These are phyloP conservation scores for Corynespora cassiicola DNA, from an alignment of 2,329 filamentous ascomycete genomes.

Conservation along the genomic window DNA sequence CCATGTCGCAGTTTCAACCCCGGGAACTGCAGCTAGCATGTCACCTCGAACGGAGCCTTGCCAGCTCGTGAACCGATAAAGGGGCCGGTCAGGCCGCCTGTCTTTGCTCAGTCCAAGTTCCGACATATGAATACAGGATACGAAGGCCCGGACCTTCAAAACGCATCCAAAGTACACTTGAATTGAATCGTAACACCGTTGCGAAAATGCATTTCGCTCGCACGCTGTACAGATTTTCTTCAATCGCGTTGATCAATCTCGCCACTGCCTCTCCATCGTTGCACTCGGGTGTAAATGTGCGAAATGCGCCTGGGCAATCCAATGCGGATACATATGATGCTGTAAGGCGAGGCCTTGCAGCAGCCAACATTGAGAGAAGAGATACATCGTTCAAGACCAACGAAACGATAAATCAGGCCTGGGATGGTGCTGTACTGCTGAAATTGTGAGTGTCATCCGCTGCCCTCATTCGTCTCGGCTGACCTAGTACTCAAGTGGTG, in stretches of 20 bases:
- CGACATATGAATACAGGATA: slow-evolving; percentile 1
- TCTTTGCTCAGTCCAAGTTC: background rate
- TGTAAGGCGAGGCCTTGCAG: slow-evolving; percentile 18
- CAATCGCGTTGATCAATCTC: slow-evolving; percentile 11
- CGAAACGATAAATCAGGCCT: slow-evolving; percentile 47
- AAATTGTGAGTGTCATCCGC: slow-evolving; percentile 29
- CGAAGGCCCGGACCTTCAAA: background rate
- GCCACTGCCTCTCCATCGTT: slow-evolving; percentile 4
- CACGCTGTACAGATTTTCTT: background rate
- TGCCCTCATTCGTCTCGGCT: background rate
- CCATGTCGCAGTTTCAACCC: slow-evolving; percentile 7
- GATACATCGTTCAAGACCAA: slow-evolving; percentile 21
- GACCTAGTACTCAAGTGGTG: slow-evolving; percentile 11
- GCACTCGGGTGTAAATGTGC: slow-evolving; percentile 10
- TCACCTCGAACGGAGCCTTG: too few relatives aligned
- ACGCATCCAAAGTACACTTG: too few relatives aligned
- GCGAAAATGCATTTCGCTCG: too few relatives aligned
- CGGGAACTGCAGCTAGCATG: slow-evolving; percentile 5
- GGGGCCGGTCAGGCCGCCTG: too few relatives aligned
- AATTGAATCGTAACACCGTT: too few relatives aligned
- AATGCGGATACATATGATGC: slow-evolving; percentile 18
- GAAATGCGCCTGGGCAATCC: slow-evolving; percentile 20
- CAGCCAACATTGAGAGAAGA: slow-evolving; percentile 13
- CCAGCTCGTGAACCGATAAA: too few relatives aligned
- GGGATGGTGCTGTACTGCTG: slow-evolving; percentile 48